A percentile compares a stretch with the other conserved stretches of the same genome.
Evolutionary conservation across 2,329 filamentous ascomycete species (phyloP).

Genomic region (Aureobasidium vineae): DNA sequence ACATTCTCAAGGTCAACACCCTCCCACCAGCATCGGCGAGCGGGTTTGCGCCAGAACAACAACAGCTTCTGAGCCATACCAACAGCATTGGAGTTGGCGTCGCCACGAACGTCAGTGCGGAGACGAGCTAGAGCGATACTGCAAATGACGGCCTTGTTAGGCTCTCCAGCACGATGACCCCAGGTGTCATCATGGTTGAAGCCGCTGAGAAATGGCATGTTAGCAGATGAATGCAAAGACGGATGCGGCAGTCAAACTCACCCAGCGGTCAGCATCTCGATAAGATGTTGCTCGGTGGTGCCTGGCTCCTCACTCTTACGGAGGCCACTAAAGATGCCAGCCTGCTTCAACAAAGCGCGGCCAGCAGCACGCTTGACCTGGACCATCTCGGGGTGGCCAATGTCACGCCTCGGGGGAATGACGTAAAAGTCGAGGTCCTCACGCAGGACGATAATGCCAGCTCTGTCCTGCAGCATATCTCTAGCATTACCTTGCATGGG

Average conservation of each 20-base stretch:
- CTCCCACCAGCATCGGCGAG: constrained; percentile 98
- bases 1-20: constrained; percentile 88
- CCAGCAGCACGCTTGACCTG: constrained; percentile 92
- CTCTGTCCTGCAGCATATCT: constrained; percentile 80
- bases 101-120: constrained; percentile 74
- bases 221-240: background rate
- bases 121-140: constrained; percentile 90
- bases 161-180: constrained; percentile 96
- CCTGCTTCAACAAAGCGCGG: constrained; percentile 78
- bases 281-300: constrained; percentile 95
- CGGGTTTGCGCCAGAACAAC: constrained; percentile 97
- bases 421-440: constrained; percentile 98
- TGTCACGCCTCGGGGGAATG: constrained; percentile 82
- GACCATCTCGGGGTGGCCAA: constrained; percentile 87
- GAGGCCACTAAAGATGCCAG: constrained; percentile 93
- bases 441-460: constrained; percentile 92
- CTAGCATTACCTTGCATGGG: constrained; percentile 61
- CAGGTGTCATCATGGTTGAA: constrained; percentile 95
- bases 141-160: constrained; percentile 98
- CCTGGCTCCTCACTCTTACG: constrained; percentile 94
- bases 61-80: constrained; percentile 98
- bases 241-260: constrained; percentile 50
- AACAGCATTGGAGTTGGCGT: constrained; percentile 72
- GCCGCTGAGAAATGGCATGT: constrained; percentile 57
- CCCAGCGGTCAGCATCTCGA: constrained; percentile 99